phyloP scores from a whole-genome alignment of 805 yeast species.

The Scheffersomyces spartinae region DNA sequence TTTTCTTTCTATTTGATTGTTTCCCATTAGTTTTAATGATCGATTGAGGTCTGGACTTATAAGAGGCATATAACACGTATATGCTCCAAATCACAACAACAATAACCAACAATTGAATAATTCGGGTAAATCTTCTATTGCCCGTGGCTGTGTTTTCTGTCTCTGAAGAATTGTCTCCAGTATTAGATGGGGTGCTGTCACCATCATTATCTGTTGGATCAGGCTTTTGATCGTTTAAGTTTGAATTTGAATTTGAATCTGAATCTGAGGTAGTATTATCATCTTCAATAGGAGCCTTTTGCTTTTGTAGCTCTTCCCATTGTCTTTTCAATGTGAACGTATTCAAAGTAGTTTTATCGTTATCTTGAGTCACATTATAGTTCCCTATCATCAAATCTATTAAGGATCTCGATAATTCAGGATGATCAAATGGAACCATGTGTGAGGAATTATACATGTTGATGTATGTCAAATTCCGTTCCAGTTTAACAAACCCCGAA shows the following conservation, averaged over 20 bases:
- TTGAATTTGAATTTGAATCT: not conserved
- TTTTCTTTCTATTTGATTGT: slow-evolving; percentile 23
- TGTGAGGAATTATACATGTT: slow-evolving; percentile 72
- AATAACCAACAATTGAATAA: slow-evolving; percentile 28
- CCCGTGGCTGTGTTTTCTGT: not conserved
- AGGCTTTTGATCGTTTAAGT: slow-evolving; percentile 1
- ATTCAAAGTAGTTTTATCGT: slow-evolving; percentile 2
- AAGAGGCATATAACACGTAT: slow-evolving; percentile 24
- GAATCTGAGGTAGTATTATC: slow-evolving; percentile 1
- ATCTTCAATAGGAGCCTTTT: slow-evolving; percentile 2
- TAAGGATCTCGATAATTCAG: slow-evolving; percentile 58
- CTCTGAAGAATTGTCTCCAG: slow-evolving; percentile 1
- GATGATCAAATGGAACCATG: slow-evolving; percentile 85
- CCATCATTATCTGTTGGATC: not conserved
- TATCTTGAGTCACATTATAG: slow-evolving; percentile 10
- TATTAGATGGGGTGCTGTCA: not conserved
- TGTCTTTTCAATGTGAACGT: slow-evolving; percentile 1
- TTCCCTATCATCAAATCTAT: slow-evolving; percentile 39
- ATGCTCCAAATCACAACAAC: slow-evolving; percentile 29
- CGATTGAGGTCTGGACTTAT: slow-evolving; percentile 25
- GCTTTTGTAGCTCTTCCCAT: slow-evolving; percentile 1
- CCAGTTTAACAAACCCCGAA: slow-evolving; percentile 33
- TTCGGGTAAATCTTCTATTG: slow-evolving; percentile 5
- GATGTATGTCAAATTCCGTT: slow-evolving; percentile 66
- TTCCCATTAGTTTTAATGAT: slow-evolving; percentile 25